A percentile compares a stretch with the other conserved stretches of the same genome.
These are phyloP conservation scores for Trametes cubensis DNA, from an alignment of 768 basidiomycete species.

Conservation along the genomic window DNA sequence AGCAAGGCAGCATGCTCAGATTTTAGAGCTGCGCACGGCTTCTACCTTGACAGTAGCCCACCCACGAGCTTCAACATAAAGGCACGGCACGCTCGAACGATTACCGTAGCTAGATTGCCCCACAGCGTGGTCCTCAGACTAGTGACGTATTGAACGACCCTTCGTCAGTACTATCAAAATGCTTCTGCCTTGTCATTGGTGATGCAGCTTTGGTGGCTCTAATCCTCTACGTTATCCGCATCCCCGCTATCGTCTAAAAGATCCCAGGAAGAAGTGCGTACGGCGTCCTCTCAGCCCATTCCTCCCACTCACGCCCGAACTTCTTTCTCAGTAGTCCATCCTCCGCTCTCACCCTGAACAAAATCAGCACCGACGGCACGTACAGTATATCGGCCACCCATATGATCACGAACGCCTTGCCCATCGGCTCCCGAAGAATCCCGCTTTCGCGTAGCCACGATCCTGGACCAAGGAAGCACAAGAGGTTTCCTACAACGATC, in stretches of 20 bases:
- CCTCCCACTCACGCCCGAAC: slow-evolving; percentile 29
- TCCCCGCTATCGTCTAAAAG: background rate
- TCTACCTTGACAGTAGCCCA: no score
- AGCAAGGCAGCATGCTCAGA: no score
- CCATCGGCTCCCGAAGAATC: slow-evolving; percentile 12
- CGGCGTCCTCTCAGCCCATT: slow-evolving; percentile 24
- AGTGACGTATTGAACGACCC: no score
- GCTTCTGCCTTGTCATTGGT: no score
- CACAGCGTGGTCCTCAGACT: no score
- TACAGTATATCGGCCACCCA: slow-evolving; percentile 16
- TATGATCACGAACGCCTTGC: slow-evolving; percentile 6
- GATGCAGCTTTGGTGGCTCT: no score
- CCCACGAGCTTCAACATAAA: no score
- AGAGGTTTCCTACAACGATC: slow-evolving; percentile 14
- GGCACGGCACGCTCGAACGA: no score
- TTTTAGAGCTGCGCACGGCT: no score
- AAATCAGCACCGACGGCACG: slow-evolving; percentile 12
- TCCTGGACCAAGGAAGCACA: slow-evolving; percentile 16
- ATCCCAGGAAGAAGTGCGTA: slow-evolving; percentile 23
- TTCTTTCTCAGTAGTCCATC: slow-evolving; percentile 22
- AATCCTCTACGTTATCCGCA: background rate
- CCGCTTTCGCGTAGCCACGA: slow-evolving; percentile 26
- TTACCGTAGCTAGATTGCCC: no score
- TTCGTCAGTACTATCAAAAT: no score
- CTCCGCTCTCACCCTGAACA: slow-evolving; percentile 16